phyloP scores from a whole-genome alignment of 2,329 filamentous ascomycete genomes.

The Exophiala lecanii-corni region DNA sequence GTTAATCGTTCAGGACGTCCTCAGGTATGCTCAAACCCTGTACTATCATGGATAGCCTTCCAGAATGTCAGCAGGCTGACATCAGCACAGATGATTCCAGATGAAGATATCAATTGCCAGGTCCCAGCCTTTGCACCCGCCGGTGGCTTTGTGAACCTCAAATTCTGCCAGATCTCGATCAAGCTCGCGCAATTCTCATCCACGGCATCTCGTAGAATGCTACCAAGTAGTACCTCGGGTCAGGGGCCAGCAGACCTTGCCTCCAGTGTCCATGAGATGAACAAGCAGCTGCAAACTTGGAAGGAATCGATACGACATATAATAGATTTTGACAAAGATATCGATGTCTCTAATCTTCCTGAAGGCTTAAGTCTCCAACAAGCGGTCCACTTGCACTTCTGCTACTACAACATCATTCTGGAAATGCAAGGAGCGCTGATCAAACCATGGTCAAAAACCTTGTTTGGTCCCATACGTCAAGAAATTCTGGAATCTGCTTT shows the following conservation, averaged over 20 bases:
- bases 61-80: background rate
- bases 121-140: background rate
- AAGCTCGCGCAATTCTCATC: conserved; percentile 4
- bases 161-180: conserved; percentile 1
- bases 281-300: conserved; percentile 2
- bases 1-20: conserved; percentile 5
- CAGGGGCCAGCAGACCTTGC: conserved; percentile 1
- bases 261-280: background rate
- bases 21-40: background rate
- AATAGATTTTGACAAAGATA: background rate
- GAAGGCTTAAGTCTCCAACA: conserved; percentile 1
- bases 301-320: background rate
- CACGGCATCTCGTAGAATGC: background rate
- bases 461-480: conserved; percentile 1
- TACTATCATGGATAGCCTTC: too few species aligned
- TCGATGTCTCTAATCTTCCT: background rate
- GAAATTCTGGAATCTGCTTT: background rate
- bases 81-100: conserved; percentile 1
- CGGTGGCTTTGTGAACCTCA: conserved; percentile 1
- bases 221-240: background rate
- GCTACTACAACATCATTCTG: background rate
- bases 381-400: background rate
- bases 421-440: conserved; percentile 6
- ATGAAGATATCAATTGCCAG: conserved; percentile 9
- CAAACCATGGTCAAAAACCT: conserved; percentile 3